Percentiles rank a stretch among this genome's conserved stretches.
Conservation (phyloP, 768 basidiomycete genomes). For the Pisolithus sp. region DNA sequence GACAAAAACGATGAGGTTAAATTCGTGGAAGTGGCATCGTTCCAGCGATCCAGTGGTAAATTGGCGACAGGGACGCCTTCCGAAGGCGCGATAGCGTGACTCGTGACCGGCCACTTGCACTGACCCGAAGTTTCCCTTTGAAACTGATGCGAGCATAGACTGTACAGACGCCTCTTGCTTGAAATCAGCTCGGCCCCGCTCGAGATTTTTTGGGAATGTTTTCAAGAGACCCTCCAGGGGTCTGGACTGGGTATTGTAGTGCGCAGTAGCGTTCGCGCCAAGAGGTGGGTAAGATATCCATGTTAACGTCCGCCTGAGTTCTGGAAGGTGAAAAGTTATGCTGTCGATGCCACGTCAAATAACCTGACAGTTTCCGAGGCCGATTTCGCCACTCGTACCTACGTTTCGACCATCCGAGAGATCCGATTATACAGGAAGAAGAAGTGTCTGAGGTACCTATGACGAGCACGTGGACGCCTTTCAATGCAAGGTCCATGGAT, state of each 20-base stretch:
- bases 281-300: constrained; percentile 41
- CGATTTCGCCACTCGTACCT: constrained; percentile 77
- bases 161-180: constrained; percentile 47
- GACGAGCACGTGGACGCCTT: constrained; percentile 59
- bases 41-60: constrained; percentile 63
- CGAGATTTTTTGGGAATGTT: constrained; percentile 26
- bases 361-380: constrained; percentile 51
- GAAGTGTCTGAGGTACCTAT: constrained; percentile 39
- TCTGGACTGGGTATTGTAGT: constrained; percentile 51
- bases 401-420: constrained; percentile 2
- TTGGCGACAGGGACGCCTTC: constrained; percentile 43
- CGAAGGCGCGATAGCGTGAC: constrained; percentile 50
- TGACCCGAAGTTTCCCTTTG: constrained; percentile 35
- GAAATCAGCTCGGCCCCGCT: constrained; percentile 51
- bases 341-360: constrained; percentile 32
- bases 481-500: constrained; percentile 50
- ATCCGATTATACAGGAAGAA: background rate
- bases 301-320: background rate
- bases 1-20: constrained; percentile 62
- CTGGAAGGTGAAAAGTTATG: background rate
- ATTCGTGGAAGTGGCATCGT: constrained; percentile 52
- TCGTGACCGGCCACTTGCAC: constrained; percentile 56
- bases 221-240: constrained; percentile 37
- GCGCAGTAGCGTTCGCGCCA: constrained; percentile 65
- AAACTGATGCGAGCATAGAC: constrained; percentile 39